Percentiles rank a stretch among this genome's conserved stretches.
phyloP scores from a whole-genome alignment of 83 land plant species.

The Isoetes engelmannii region DNA sequence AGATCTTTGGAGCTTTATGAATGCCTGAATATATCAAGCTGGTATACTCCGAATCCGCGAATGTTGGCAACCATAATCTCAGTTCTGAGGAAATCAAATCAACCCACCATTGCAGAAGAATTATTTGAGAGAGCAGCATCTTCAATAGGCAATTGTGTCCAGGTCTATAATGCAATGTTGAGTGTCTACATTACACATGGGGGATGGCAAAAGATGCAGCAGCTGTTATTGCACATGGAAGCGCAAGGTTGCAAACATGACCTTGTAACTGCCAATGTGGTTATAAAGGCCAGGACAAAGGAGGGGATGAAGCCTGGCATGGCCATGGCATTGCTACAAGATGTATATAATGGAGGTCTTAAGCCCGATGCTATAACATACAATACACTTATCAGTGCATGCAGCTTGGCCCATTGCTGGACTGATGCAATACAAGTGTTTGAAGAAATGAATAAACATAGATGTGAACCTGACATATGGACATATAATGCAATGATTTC shows the following conservation, averaged over 20 bases:
- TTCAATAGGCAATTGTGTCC: conserved; percentile 44
- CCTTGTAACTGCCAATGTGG: conserved; percentile 72
- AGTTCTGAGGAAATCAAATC: conserved; percentile 70
- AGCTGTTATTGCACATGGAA: conserved; percentile 59
- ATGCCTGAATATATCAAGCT: conserved; percentile 68
- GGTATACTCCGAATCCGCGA: conserved; percentile 63
- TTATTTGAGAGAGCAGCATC: conserved; percentile 63
- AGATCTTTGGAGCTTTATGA: conserved; percentile 88
- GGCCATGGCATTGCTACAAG: conserved; percentile 51
- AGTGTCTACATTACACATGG: conserved; percentile 85
- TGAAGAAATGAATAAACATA: conserved; percentile 50
- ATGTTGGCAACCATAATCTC: conserved; percentile 67
- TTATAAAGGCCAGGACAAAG: conserved; percentile 80
- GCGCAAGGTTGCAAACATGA: conserved; percentile 62
- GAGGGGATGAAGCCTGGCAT: conserved; percentile 50
- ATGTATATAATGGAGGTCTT: conserved; percentile 61
- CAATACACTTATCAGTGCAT: conserved; percentile 82
- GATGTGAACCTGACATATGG: conserved; percentile 83
- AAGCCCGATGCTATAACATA: conserved; percentile 83
- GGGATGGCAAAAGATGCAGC: conserved; percentile 46
- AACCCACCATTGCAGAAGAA: conserved; percentile 56
- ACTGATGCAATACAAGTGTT: conserved; percentile 62
- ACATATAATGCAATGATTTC: conserved; percentile 95
- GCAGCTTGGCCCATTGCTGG: conserved; percentile 51
- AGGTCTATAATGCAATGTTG: conserved; percentile 96